Evolutionary conservation across 306 rosid genomes (phyloP).

Genomic region (Mucuna pruriens): DNA sequence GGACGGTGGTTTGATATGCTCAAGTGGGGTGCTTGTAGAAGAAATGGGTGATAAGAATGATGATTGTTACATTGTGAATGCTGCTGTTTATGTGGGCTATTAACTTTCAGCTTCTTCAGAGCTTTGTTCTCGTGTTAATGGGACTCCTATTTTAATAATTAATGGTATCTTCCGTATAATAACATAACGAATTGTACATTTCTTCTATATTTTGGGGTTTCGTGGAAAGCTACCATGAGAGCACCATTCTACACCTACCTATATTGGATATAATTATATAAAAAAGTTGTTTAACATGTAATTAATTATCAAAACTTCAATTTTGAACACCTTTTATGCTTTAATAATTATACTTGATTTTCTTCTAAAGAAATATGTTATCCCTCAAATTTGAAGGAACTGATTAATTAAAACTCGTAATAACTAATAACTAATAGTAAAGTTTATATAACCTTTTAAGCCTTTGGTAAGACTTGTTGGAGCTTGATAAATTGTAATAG

Average conservation of each 20-base stretch:
- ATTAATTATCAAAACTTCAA: background rate
- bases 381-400: background rate
- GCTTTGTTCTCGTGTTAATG: slow-evolving; percentile 25
- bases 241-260: background rate
- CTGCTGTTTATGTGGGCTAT: slow-evolving; percentile 96
- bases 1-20: slow-evolving; percentile 96
- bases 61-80: slow-evolving; percentile 93
- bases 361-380: background rate
- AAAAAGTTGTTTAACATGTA: background rate
- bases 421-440: background rate
- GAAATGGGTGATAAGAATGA: slow-evolving; percentile 99
- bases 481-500: background rate
- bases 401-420: background rate
- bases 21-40: slow-evolving; percentile 93
- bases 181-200: background rate
- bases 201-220: background rate
- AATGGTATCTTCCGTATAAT: background rate
- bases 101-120: slow-evolving; percentile 41
- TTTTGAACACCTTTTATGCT: background rate
- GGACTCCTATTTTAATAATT: background rate
- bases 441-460: background rate
- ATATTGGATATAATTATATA: background rate
- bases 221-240: background rate
- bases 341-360: background rate
- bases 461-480: background rate